These are phyloP conservation scores for Skeletonema menzelii DNA, from an alignment of 108 stramenopile genomes.

Conservation along the genomic window DNA sequence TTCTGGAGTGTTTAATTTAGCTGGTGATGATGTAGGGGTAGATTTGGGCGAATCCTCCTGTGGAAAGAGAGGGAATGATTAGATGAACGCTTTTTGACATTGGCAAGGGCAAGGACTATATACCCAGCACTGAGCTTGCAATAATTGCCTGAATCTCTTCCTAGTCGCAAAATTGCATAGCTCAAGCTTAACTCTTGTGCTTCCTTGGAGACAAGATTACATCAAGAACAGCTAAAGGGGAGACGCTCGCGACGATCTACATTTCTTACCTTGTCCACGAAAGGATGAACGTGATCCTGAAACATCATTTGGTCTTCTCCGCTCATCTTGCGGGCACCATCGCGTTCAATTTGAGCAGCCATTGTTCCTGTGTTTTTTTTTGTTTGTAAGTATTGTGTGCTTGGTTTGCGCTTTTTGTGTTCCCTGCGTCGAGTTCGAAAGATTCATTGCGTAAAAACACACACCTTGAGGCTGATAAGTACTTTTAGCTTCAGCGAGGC, in stretches of 20 bases:
- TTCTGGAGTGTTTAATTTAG: slow-evolving; percentile 7
- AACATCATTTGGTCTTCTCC: slow-evolving; percentile 52
- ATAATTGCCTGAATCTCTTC: background rate
- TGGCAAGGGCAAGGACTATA: background rate
- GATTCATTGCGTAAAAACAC: background rate
- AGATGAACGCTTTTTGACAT: background rate
- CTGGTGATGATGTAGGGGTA: slow-evolving; percentile 28
- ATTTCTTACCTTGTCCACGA: slow-evolving; percentile 30
- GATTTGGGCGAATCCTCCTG: slow-evolving; percentile 20
- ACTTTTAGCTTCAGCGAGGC: too few relatives aligned
- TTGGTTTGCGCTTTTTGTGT: too few relatives aligned
- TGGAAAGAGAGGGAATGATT: background rate
- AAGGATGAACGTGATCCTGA: slow-evolving; percentile 17
- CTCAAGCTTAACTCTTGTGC: background rate
- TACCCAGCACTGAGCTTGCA: background rate
- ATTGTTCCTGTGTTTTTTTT: background rate
- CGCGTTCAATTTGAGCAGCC: background rate
- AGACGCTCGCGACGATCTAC: background rate
- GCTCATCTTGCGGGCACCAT: slow-evolving; percentile 29
- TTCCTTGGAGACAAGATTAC: background rate
- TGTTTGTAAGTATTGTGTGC: background rate
- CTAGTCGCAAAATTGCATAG: too few relatives aligned
- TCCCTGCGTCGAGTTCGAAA: background rate
- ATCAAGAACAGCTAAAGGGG: background rate
- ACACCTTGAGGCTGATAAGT: too few relatives aligned